Base-by-base conservation (phyloP, 352 stramenopile genomes). In the Lagenidium giganteum region DNA sequence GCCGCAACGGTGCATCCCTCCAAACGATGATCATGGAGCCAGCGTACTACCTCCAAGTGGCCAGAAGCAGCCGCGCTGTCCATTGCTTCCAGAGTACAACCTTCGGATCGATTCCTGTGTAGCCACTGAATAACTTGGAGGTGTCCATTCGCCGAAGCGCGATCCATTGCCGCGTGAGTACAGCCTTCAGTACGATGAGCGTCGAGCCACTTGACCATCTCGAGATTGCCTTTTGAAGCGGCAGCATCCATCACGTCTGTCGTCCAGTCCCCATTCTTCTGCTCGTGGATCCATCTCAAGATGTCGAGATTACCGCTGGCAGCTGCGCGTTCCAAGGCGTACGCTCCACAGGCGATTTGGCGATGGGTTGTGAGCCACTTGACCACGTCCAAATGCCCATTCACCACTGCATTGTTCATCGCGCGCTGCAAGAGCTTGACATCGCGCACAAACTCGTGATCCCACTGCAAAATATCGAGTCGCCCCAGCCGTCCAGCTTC, bases 21-120 rank as follows among this genome's bases (percentile, higher is more conserved):
- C 4, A 29, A 17, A 3, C 53, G 51, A 31, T 62, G 40, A 37
- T 59, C 51, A 23, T 62, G 52, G 28, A 66, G 47, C 45, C 47
- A 66, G 25, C 51, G 26, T 26, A 66, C 52, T 8, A 66, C 26
- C 16, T 22, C 37, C 12, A 66, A 18, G 28, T 66, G 52, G 6
- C 57, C 57, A 28, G 48, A 42, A 2, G 29, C 26, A 13, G 57
- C 51, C 1, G 51, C 57, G 21, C 51, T 44, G 38, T 66, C 57
- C 52, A 66, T 61, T 5, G 57, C 57, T 26, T 35, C 55, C 47
- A 59, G 54, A 1, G 57, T 59, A 42, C 57, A 66, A 21, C 53
- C 57, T 47, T 66, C 57, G 12, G 55, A 23, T 1, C 57, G 46
- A 47, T 66, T 61, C 8, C 41, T 46, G 9, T 66, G 46, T 9